Evolutionary conservation across 257 asterid genomes (phyloP).

Genomic region (Plectranthus barbatus): DNA sequence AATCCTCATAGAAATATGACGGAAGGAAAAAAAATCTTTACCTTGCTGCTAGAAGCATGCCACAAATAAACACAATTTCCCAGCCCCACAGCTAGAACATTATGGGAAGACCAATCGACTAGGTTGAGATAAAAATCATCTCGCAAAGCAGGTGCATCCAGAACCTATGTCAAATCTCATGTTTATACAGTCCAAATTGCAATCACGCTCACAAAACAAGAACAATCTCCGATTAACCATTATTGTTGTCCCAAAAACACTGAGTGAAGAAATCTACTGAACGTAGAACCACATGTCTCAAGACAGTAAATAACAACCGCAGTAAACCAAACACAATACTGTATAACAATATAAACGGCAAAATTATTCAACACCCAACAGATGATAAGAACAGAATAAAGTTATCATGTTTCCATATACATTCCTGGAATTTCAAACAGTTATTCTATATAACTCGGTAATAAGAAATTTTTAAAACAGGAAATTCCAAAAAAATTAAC

Average conservation of each 20-base stretch:
- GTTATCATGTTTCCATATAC: no score
- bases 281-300: not conserved
- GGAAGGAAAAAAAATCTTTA: constrained; percentile 17
- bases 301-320: not conserved
- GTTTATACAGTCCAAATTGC: not conserved
- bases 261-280: not conserved
- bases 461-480: no score
- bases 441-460: no score
- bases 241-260: not conserved
- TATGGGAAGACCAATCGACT: constrained; percentile 89
- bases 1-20: not conserved
- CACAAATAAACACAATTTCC: constrained; percentile 88
- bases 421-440: no score
- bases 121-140: constrained; percentile 95
- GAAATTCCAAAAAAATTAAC: no score
- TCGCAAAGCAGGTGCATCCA: constrained; percentile 94
- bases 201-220: not conserved
- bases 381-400: not conserved
- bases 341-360: not conserved
- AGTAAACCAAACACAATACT: not conserved
- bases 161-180: constrained; percentile 35
- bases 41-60: constrained; percentile 98
- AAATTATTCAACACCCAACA: constrained; percentile 2
- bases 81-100: constrained; percentile 88
- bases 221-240: not conserved